A percentile compares a stretch with the other conserved stretches of the same genome.
phyloP scores from a whole-genome alignment of 192 early-diverging fungal genomes.

The Backusella australiensis region DNA sequence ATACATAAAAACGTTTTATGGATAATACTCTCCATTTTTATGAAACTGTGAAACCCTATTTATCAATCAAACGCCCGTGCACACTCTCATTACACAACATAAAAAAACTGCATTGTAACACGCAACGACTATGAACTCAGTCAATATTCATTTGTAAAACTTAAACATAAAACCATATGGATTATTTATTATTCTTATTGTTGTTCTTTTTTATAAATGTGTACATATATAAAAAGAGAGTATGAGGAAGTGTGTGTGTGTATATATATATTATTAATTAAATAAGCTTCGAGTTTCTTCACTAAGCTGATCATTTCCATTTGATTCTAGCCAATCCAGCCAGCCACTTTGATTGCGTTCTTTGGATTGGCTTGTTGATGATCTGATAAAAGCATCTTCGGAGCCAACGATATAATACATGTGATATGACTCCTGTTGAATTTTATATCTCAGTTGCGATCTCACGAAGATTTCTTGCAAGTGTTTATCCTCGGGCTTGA shows the following conservation, averaged over 20 bases:
- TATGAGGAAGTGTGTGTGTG: neutral
- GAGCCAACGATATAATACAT: constrained; percentile 61
- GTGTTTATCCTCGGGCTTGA: constrained; percentile 10
- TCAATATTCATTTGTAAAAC: neutral
- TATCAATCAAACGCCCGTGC: neutral
- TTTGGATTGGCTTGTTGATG: neutral
- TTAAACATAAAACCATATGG: neutral
- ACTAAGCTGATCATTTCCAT: neutral
- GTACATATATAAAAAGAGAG: neutral
- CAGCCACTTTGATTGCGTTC: neutral
- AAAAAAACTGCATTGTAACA: neutral
- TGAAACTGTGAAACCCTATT: no score
- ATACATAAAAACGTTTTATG: no score
- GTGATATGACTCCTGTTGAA: constrained; percentile 95
- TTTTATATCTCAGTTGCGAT: constrained; percentile 91
- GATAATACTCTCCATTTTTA: no score
- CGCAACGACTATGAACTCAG: neutral
- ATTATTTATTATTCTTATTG: neutral
- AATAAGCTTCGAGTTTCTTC: neutral
- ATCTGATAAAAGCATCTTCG: constrained; percentile 18
- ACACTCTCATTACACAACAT: neutral
- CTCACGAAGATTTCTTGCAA: constrained; percentile 57
- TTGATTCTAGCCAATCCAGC: neutral
- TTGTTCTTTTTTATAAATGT: neutral
- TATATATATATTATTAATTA: neutral